Conservation (phyloP, 129 eudicot species). For the Glebionis coronaria region DNA sequence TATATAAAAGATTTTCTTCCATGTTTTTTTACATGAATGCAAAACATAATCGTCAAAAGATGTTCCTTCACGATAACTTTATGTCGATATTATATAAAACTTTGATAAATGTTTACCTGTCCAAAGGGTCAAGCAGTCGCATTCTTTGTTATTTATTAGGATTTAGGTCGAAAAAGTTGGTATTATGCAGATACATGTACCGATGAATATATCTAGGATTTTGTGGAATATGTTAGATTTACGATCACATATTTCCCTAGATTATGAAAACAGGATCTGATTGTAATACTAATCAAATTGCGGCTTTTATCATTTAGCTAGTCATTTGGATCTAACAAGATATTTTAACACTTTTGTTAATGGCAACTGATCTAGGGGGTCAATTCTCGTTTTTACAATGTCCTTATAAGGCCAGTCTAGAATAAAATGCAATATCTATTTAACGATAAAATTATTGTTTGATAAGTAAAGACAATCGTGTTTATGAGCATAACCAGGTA, state of each 20-base stretch:
- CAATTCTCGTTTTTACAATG: neutral
- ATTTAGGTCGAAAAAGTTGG: neutral
- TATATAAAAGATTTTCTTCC: conserved; percentile 14
- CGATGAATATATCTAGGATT: no score
- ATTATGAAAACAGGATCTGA: no score
- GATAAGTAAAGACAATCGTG: neutral
- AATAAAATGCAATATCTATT: neutral
- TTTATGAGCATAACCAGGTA: neutral
- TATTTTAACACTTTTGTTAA: no score
- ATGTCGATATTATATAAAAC: neutral
- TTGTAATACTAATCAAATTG: no score
- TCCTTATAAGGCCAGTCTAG: neutral
- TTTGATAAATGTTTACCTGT: neutral
- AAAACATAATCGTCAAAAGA: neutral
- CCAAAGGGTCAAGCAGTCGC: neutral
- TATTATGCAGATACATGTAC: no score
- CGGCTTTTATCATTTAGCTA: no score
- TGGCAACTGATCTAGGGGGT: no score
- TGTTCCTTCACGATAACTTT: neutral
- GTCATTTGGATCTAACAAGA: no score
- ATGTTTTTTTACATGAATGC: conserved; percentile 6
- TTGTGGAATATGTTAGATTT: no score
- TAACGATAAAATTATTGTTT: neutral
- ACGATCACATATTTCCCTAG: no score
- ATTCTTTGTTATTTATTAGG: neutral